Evolutionary conservation across 2,329 filamentous ascomycete genomes (phyloP).

Genomic region (Rasamsonia emersonii): DNA sequence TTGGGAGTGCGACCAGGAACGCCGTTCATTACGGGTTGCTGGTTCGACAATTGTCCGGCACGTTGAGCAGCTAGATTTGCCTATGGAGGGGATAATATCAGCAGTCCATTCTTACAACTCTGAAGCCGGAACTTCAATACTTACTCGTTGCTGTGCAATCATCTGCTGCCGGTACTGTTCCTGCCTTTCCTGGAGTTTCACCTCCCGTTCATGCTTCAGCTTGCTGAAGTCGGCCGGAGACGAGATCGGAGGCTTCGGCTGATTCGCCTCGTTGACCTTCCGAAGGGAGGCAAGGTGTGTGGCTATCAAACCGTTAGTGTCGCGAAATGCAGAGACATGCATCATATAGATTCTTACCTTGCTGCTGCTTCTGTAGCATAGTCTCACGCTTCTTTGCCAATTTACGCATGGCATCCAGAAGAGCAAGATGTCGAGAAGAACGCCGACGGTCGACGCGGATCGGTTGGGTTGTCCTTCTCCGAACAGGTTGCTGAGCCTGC

Average conservation of each 20-base stretch:
- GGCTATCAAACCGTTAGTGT: constrained; percentile 29
- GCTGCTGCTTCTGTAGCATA: constrained; percentile 75
- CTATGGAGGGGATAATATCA: constrained; percentile 12
- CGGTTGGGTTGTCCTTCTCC: constrained; percentile 66
- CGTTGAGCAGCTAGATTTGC: constrained; percentile 37
- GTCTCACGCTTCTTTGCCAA: constrained; percentile 89
- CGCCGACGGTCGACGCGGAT: constrained; percentile 78
- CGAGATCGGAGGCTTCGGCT: constrained; percentile 53
- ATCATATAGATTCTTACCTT: constrained; percentile 43
- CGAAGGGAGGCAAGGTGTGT: constrained; percentile 68
- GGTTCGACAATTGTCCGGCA: constrained; percentile 33
- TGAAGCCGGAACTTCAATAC: too few species aligned
- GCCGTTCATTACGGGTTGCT: constrained; percentile 26
- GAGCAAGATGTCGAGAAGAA: constrained; percentile 74
- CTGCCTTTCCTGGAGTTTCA: constrained; percentile 51
- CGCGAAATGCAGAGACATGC: not conserved
- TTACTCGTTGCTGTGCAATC: constrained; percentile 46
- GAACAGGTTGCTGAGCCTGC: constrained; percentile 45
- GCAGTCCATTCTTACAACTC: constrained; percentile 6
- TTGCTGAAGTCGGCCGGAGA: constrained; percentile 88
- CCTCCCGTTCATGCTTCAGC: constrained; percentile 78
- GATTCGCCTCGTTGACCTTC: constrained; percentile 63
- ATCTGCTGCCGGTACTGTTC: constrained; percentile 57
- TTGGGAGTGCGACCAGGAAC: constrained; percentile 30
- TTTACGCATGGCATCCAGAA: constrained; percentile 94